Evolutionary conservation across 2,329 filamentous ascomycete genomes (phyloP).

Genomic region (Fusarium nygamai): DNA sequence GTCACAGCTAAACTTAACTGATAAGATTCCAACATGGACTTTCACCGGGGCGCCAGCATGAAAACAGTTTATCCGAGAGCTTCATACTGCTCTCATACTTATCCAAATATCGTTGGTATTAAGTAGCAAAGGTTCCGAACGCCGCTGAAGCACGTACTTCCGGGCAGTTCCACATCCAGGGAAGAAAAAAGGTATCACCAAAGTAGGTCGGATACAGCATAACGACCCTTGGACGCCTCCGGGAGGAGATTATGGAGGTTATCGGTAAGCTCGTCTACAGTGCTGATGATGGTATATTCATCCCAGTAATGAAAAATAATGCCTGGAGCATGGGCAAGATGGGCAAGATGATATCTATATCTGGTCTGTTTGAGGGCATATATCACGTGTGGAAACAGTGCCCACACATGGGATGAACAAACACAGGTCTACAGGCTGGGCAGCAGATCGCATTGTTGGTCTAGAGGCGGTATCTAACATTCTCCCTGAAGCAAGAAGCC

Average conservation of each 20-base stretch:
- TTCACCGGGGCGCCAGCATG: rapidly evolving
- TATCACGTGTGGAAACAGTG: neutral
- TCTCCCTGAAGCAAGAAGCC: too few species aligned
- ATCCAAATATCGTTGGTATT: neutral
- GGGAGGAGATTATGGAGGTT: rapidly evolving
- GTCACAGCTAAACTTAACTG: too few species aligned
- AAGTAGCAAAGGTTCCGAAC: rapidly evolving
- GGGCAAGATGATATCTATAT: too few species aligned
- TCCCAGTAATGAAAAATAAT: rapidly evolving
- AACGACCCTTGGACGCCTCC: neutral
- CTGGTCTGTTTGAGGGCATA: rapidly evolving
- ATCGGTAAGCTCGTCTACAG: rapidly evolving
- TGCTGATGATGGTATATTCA: too few species aligned
- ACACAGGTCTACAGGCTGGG: neutral
- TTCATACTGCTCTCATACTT: neutral
- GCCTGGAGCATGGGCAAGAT: too few species aligned
- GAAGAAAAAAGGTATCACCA: too few species aligned
- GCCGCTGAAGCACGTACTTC: neutral
- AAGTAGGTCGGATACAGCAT: neutral
- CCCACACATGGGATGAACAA: neutral
- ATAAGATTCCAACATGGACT: too few species aligned
- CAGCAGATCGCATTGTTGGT: neutral
- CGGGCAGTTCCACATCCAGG: rapidly evolving
- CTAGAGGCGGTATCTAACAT: too few species aligned
- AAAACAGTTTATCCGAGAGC: rapidly evolving